phyloP scores from a whole-genome alignment of 1,284 basidiomycete genomes.

The Hemileia vastatrix region DNA sequence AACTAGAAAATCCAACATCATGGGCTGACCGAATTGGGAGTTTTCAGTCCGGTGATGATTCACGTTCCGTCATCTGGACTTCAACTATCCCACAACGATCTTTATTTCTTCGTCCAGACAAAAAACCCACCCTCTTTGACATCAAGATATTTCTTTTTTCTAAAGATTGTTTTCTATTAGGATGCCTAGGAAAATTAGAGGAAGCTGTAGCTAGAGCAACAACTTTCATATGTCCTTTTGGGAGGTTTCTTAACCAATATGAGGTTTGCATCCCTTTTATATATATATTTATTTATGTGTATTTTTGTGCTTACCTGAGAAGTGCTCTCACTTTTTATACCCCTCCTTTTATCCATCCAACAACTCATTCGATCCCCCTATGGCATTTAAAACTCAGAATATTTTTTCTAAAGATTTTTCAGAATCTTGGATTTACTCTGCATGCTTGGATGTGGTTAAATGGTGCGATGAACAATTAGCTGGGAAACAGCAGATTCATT shows the following conservation, averaged over 20 bases:
- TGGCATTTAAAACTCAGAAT: slow-evolving; percentile 47
- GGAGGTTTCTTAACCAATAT: slow-evolving; percentile 61
- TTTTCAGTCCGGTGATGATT: slow-evolving; percentile 41
- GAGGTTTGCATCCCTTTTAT: slow-evolving; percentile 53
- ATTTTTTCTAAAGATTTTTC: slow-evolving; percentile 69
- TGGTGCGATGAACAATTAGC: slow-evolving; percentile 73
- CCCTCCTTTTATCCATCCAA: background rate
- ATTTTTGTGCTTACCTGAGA: no score
- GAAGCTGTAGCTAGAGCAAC: slow-evolving; percentile 61
- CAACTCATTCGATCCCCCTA: slow-evolving; percentile 10
- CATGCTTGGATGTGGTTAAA: slow-evolving; percentile 73
- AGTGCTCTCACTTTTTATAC: background rate
- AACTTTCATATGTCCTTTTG: slow-evolving; percentile 69
- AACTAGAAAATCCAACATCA: slow-evolving; percentile 65
- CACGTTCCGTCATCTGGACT: slow-evolving; percentile 37
- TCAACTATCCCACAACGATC: slow-evolving; percentile 70
- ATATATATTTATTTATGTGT: no score
- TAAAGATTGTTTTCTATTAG: slow-evolving; percentile 68
- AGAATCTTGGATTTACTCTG: slow-evolving; percentile 89
- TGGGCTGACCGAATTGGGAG: slow-evolving; percentile 81
- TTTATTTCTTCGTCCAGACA: no score
- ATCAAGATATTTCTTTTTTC: slow-evolving; percentile 84
- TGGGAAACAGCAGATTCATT: slow-evolving; percentile 38
- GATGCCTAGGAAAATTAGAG: slow-evolving; percentile 57
- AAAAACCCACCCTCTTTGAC: no score